A percentile compares a stretch with the other conserved stretches of the same genome.
Conservation (phyloP, 192 early-diverging fungal genomes). For the Chytriomyces confervae region DNA sequence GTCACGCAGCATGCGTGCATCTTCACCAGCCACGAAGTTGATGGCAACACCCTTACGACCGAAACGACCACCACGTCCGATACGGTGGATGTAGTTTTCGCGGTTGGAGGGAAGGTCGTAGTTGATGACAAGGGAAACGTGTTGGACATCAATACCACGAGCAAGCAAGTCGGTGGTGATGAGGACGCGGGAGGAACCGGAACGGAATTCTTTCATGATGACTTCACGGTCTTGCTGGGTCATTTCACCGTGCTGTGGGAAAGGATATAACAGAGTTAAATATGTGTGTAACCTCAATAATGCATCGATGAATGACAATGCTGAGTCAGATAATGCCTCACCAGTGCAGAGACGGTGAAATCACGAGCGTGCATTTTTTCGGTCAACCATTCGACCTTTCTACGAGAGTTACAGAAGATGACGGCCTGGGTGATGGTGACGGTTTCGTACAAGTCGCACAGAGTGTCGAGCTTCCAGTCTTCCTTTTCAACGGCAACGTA, state of each 20-base stretch:
- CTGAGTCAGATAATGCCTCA: slow-evolving; percentile 41
- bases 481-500: slow-evolving; percentile 98
- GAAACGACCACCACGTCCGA: slow-evolving; percentile 97
- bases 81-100: slow-evolving; percentile 98
- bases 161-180: slow-evolving; percentile 99
- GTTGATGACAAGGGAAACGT: slow-evolving; percentile 97
- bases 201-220: slow-evolving; percentile 97
- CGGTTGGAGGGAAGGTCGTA: slow-evolving; percentile 96
- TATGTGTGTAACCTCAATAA: background rate
- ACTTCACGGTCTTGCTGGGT: slow-evolving; percentile 95
- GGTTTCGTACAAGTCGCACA: slow-evolving; percentile 98
- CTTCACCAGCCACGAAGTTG: slow-evolving; percentile 98
- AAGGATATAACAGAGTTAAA: background rate
- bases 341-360: slow-evolving; percentile 91
- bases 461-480: slow-evolving; percentile 99
- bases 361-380: slow-evolving; percentile 95
- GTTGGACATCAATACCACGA: slow-evolving; percentile 99
- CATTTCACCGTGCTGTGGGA: slow-evolving; percentile 93
- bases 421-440: slow-evolving; percentile 98
- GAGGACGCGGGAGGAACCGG: slow-evolving; percentile 90
- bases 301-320: background rate
- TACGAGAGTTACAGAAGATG: slow-evolving; percentile 99
- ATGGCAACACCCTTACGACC: slow-evolving; percentile 98
- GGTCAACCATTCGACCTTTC: slow-evolving; percentile 99
- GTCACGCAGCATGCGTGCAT: slow-evolving; percentile 81